These are phyloP conservation scores for Talaromyces funiculosus DNA, from an alignment of 2,329 filamentous ascomycete species.

Conservation along the genomic window DNA sequence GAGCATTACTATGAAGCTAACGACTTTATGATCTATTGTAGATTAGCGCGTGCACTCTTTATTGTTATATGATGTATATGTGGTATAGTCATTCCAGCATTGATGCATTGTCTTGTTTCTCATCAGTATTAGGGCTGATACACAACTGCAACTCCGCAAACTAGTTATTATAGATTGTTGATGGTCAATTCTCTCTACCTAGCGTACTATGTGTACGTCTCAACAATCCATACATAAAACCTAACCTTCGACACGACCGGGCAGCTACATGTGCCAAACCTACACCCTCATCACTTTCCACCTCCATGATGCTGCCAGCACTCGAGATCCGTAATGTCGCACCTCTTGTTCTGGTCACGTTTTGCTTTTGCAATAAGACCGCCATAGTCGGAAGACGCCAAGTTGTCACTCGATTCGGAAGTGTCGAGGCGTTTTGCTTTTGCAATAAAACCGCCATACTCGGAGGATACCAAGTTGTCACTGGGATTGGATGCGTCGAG, in stretches of 20 bases:
- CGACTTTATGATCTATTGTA: not conserved
- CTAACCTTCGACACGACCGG: not conserved
- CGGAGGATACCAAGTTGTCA: not conserved
- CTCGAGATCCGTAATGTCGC: not conserved
- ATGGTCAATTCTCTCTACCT: not conserved
- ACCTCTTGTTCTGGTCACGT: not conserved
- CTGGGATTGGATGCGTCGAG: not conserved
- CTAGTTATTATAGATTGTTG: not conserved
- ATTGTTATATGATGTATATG: not conserved
- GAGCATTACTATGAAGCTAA: not conserved
- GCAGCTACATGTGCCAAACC: not conserved
- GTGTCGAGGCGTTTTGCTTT: too few relatives aligned
- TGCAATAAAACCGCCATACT: too few relatives aligned
- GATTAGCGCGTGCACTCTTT: not conserved
- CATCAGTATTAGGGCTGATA: not conserved
- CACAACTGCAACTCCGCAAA: too few relatives aligned
- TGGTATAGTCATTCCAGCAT: not conserved
- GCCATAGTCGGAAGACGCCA: not conserved
- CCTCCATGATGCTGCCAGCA: not conserved
- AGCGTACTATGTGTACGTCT: not conserved
- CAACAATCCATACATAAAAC: not conserved
- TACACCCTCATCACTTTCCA: not conserved
- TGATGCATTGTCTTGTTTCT: too few relatives aligned
- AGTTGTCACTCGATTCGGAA: not conserved
- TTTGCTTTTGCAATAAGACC: too few relatives aligned